phyloP scores from a whole-genome alignment of 2,329 filamentous ascomycete genomes.

The Aspergillus viridinutans region DNA sequence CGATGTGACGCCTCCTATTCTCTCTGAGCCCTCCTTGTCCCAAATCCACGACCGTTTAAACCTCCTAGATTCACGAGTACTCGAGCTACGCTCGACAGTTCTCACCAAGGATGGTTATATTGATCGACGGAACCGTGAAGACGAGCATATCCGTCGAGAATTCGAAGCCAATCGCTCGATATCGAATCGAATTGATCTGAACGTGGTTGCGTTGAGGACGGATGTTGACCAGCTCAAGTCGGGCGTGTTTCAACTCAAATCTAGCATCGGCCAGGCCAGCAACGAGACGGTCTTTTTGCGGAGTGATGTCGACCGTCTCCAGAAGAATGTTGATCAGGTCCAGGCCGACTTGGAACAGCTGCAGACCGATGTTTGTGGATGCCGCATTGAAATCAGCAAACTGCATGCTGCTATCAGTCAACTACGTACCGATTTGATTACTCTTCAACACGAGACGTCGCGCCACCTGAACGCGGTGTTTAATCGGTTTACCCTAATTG shows the following conservation, averaged over 20 bases:
- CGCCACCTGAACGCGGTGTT: constrained; percentile 26
- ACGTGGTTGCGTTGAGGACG: constrained; percentile 31
- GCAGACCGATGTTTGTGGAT: constrained; percentile 30
- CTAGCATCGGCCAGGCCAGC: constrained; percentile 26
- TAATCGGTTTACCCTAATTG: constrained; percentile 28
- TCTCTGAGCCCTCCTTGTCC: constrained; percentile 32
- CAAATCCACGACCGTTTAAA: constrained; percentile 38
- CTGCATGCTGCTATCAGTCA: constrained; percentile 33
- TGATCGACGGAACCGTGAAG: constrained; percentile 38
- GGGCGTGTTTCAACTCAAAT: constrained; percentile 33
- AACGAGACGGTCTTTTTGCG: constrained; percentile 34
- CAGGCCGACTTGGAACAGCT: constrained; percentile 33
- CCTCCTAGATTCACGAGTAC: constrained; percentile 34
- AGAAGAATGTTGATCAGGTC: constrained; percentile 36
- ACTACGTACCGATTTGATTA: constrained; percentile 34
- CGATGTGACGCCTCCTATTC: constrained; percentile 31
- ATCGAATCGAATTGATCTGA: constrained; percentile 33
- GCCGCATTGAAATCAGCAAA: constrained; percentile 35
- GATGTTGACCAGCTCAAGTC: constrained; percentile 35
- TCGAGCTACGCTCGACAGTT: constrained; percentile 35
- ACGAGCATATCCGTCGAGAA: constrained; percentile 37
- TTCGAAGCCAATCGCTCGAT: constrained; percentile 34
- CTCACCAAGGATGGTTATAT: constrained; percentile 38
- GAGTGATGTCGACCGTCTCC: constrained; percentile 34
- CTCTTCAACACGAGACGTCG: constrained; percentile 30